phyloP scores from a whole-genome alignment of 140 eudicot genomes.

The Artemisia princeps region DNA sequence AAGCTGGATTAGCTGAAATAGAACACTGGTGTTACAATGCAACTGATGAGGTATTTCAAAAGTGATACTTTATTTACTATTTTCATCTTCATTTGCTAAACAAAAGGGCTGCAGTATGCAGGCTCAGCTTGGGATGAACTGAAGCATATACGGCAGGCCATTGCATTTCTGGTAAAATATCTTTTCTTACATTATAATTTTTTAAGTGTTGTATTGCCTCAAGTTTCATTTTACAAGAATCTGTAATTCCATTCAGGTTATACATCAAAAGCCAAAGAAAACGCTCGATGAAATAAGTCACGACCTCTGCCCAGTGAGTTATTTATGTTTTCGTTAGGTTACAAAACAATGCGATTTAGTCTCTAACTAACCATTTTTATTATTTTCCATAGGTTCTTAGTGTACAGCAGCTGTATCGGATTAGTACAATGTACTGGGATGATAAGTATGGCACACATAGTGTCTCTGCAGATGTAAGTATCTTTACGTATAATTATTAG shows the following conservation, averaged over 20 bases:
- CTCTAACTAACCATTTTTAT: constrained; percentile 12
- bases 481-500: constrained; percentile 9
- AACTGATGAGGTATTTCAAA: constrained; percentile 68
- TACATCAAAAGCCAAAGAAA: constrained; percentile 95
- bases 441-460: constrained; percentile 96
- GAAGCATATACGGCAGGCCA: constrained; percentile 94
- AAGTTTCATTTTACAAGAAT: constrained; percentile 12
- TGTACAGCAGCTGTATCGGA: constrained; percentile 82
- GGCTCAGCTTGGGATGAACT: constrained; percentile 97
- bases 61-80: constrained; percentile 1
- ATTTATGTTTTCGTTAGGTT: constrained; percentile 13
- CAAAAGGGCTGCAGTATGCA: constrained; percentile 71
- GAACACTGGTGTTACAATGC: constrained; percentile 84
- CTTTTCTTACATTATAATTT: neutral
- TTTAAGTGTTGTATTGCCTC: neutral
- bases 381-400: constrained; percentile 66
- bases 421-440: constrained; percentile 98
- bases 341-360: neutral
- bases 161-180: constrained; percentile 71
- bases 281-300: constrained; percentile 75
- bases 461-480: constrained; percentile 77
- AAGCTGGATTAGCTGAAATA: constrained; percentile 87
- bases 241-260: constrained; percentile 42
- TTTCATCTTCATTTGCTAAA: constrained; percentile 14
- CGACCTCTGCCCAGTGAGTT: constrained; percentile 84